Percentiles rank a stretch among this genome's conserved stretches.
phyloP scores from a whole-genome alignment of 176 grass and related monocot species.

The Ampelocalamus luodianensis region DNA sequence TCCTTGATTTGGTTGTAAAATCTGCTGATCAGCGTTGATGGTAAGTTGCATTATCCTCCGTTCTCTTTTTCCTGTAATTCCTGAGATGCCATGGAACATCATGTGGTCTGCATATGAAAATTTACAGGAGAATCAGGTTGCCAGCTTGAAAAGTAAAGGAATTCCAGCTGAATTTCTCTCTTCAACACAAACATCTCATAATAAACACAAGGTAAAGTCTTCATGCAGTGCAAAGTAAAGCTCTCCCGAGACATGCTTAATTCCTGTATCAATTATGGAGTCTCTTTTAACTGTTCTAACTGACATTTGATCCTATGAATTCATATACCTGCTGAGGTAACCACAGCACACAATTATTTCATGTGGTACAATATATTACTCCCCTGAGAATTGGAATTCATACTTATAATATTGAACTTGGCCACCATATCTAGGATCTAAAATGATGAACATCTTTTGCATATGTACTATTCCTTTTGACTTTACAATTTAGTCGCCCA shows the following conservation, averaged over 20 bases:
- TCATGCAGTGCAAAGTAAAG: neutral
- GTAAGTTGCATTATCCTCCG: constrained; percentile 48
- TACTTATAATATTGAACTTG: constrained; percentile 18
- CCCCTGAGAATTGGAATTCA: constrained; percentile 5
- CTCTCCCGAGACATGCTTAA: constrained; percentile 10
- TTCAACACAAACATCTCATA: constrained; percentile 73
- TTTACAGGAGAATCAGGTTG: constrained; percentile 91
- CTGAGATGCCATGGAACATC: constrained; percentile 28
- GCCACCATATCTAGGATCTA: constrained; percentile 4
- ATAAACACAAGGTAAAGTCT: constrained; percentile 67
- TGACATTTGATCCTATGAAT: neutral
- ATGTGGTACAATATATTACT: neutral
- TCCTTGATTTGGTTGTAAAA: constrained; percentile 52
- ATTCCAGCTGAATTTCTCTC: constrained; percentile 94
- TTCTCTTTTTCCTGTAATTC: constrained; percentile 36
- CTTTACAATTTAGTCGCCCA: neutral
- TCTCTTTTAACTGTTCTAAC: neutral
- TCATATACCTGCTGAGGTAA: neutral
- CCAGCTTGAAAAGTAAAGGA: constrained; percentile 81
- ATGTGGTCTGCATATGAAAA: constrained; percentile 37
- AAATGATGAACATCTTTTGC: neutral
- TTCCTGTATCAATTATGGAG: neutral
- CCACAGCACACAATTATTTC: neutral
- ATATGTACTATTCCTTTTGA: constrained; percentile 9
- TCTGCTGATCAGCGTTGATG: constrained; percentile 75